These are phyloP conservation scores for Daldinia concentrica DNA, from an alignment of 495 filamentous ascomycete species.

Conservation along the genomic window DNA sequence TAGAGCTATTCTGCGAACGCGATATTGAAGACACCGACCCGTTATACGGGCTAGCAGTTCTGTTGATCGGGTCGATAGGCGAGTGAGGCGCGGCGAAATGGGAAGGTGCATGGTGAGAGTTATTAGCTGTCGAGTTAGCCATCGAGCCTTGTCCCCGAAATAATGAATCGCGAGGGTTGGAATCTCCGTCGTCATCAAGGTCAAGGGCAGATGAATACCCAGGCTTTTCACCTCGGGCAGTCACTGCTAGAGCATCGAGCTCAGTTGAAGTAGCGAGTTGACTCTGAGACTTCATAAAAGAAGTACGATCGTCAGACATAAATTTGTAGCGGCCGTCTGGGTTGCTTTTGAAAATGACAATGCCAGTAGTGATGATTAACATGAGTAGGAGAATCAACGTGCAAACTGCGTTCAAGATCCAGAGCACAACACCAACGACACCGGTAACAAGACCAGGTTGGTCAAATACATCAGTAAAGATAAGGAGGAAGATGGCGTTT, in stretches of 20 bases:
- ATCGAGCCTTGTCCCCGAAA: slow-evolving; percentile 40
- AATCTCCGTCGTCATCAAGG: slow-evolving; percentile 80
- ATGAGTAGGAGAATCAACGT: slow-evolving; percentile 87
- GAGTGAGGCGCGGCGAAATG: slow-evolving; percentile 31
- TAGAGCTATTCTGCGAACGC: slow-evolving; percentile 48
- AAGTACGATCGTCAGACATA: slow-evolving; percentile 95
- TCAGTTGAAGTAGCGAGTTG: slow-evolving; percentile 79
- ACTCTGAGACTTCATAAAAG: slow-evolving; percentile 97
- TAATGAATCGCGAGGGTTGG: slow-evolving; percentile 56
- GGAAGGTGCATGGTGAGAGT: slow-evolving; percentile 33
- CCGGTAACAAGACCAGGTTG: slow-evolving; percentile 88
- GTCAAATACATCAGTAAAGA: slow-evolving; percentile 83
- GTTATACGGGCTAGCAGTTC: slow-evolving; percentile 35
- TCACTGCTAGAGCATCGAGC: slow-evolving; percentile 89
- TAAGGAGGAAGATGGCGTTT: slow-evolving; percentile 84
- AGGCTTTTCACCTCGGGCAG: slow-evolving; percentile 86
- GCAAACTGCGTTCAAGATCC: slow-evolving; percentile 89
- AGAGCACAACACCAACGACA: slow-evolving; percentile 93
- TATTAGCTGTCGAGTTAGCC: slow-evolving; percentile 29
- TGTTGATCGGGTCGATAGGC: slow-evolving; percentile 32
- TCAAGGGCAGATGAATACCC: slow-evolving; percentile 69
- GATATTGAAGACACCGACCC: slow-evolving; percentile 27
- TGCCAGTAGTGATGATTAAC: slow-evolving; percentile 83
- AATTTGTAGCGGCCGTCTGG: slow-evolving; percentile 95
- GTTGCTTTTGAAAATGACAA: slow-evolving; percentile 89